Conservation (phyloP, 2,329 filamentous ascomycete genomes). For the Ophiostoma piceae region DNA sequence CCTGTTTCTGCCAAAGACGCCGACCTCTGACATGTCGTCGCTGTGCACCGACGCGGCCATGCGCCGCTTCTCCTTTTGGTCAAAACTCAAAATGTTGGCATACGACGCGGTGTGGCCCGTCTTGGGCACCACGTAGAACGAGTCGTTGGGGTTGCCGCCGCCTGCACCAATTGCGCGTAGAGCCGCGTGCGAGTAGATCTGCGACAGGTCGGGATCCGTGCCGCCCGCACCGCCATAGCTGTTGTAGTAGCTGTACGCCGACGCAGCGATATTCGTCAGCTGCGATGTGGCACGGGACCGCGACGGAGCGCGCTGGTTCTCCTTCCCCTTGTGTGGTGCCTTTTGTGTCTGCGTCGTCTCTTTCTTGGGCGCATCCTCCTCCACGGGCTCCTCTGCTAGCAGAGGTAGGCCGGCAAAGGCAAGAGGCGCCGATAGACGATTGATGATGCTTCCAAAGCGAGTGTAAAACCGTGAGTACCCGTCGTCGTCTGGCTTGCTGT, state of each 20-base stretch:
- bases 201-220: constrained; percentile 68
- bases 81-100: constrained; percentile 74
- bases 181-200: constrained; percentile 79
- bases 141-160: constrained; percentile 50
- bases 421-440: constrained; percentile 79
- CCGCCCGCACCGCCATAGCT: background rate
- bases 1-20: constrained; percentile 15
- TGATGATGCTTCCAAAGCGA: constrained; percentile 83
- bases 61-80: constrained; percentile 60
- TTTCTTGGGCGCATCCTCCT: no score
- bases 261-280: constrained; percentile 21
- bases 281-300: constrained; percentile 27
- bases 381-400: constrained; percentile 27
- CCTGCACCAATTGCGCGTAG: constrained; percentile 66
- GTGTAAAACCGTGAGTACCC: constrained; percentile 88
- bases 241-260: constrained; percentile 22
- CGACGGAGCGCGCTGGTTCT: background rate
- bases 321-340: background rate
- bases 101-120: constrained; percentile 90
- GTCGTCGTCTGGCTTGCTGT: constrained; percentile 52
- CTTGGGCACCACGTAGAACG: constrained; percentile 91
- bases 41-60: background rate
- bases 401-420: constrained; percentile 90
- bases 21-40: constrained; percentile 34
- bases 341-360: background rate